Percentiles rank a stretch among this genome's conserved stretches.
Conservation (phyloP, 768 basidiomycete species). For the Leccinellum rugosiceps region DNA sequence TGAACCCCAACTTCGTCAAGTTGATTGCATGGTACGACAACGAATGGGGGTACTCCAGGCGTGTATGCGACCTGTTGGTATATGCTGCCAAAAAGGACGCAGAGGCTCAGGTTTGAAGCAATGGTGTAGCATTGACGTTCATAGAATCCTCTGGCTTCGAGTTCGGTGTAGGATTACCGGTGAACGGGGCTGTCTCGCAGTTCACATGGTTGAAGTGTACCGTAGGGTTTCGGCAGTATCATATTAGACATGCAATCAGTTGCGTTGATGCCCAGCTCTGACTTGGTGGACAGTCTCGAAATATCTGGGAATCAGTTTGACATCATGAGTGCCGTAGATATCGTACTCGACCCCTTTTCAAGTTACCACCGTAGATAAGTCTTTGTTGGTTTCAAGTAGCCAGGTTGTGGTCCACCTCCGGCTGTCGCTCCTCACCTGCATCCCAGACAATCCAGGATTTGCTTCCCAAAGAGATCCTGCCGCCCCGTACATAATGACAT, state of each 20-base stretch:
- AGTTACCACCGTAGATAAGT: too few relatives aligned
- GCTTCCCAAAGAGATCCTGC: conserved; percentile 4
- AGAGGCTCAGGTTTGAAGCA: conserved; percentile 18
- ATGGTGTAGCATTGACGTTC: neutral
- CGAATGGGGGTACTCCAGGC: conserved; percentile 91
- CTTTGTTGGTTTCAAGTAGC: neutral
- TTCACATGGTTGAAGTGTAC: conserved; percentile 13
- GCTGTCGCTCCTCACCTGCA: conserved; percentile 1
- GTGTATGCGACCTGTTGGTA: conserved; percentile 86
- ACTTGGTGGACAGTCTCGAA: too few relatives aligned
- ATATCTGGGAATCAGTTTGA: too few relatives aligned
- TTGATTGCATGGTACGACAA: conserved; percentile 95
- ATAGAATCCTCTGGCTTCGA: neutral
- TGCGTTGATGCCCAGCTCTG: neutral
- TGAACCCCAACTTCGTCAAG: conserved; percentile 94
- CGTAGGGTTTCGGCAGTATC: conserved; percentile 1
- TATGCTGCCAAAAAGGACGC: conserved; percentile 76
- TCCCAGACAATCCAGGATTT: conserved; percentile 25
- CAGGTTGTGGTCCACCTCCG: neutral
- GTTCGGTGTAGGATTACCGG: conserved; percentile 15
- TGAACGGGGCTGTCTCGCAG: neutral
- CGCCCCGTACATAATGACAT: neutral
- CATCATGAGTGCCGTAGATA: too few relatives aligned
- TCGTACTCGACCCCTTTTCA: too few relatives aligned
- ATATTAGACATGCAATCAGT: conserved; percentile 6